These are phyloP conservation scores for Achaetomium macrosporum DNA, from an alignment of 2,329 filamentous ascomycete genomes.

Conservation along the genomic window DNA sequence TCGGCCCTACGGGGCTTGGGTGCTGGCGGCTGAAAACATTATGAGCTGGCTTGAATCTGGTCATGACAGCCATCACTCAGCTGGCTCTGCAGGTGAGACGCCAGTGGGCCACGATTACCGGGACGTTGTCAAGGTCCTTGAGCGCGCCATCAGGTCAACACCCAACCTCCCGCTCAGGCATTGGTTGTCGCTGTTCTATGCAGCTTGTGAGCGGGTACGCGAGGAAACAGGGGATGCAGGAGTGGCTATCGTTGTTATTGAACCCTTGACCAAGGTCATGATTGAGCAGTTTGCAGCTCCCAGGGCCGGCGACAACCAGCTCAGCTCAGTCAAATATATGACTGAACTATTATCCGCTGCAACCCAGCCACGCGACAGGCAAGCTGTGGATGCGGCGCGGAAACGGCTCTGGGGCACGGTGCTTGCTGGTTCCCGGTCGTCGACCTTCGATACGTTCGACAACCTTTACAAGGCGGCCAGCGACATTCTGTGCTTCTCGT, in stretches of 20 bases:
- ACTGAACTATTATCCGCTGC: conserved; percentile 43
- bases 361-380: conserved; percentile 52
- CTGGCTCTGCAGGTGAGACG: conserved; percentile 36
- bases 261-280: conserved; percentile 59
- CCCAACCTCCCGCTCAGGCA: conserved; percentile 41
- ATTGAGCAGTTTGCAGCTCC: conserved; percentile 32
- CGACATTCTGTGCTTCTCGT: conserved; percentile 48
- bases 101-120: conserved; percentile 64
- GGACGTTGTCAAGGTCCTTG: conserved; percentile 61
- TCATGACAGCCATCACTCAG: conserved; percentile 34
- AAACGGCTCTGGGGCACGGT: conserved; percentile 60
- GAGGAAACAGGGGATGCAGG: conserved; percentile 63
- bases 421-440: conserved; percentile 34
- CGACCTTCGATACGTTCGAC: conserved; percentile 57
- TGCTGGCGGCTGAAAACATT: conserved; percentile 44
- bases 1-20: conserved; percentile 46
- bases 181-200: conserved; percentile 52
- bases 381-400: conserved; percentile 59
- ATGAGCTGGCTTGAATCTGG: conserved; percentile 37
- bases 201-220: conserved; percentile 50
- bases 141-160: conserved; percentile 50
- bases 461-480: conserved; percentile 58
- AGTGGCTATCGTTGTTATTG: conserved; percentile 60
- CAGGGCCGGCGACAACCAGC: conserved; percentile 15
- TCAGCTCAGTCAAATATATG: conserved; percentile 32